Conservation (phyloP, 768 basidiomycete genomes). For the Lactifluus hygrophoroides region DNA sequence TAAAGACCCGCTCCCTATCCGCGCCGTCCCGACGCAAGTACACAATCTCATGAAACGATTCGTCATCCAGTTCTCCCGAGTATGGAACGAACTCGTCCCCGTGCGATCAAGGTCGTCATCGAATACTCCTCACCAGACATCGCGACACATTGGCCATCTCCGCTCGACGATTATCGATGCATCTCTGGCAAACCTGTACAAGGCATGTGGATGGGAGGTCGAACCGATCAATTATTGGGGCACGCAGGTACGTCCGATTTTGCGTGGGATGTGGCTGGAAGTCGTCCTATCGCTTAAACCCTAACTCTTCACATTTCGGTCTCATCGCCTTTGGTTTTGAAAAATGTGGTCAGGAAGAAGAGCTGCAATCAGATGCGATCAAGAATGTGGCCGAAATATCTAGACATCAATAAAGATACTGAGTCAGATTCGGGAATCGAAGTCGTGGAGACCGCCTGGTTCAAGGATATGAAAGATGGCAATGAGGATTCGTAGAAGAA, state of each 20-base stretch:
- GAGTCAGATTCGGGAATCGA: conserved; percentile 65
- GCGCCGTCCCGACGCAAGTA: conserved; percentile 62
- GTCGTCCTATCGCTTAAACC: no score
- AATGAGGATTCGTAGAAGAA: conserved; percentile 75
- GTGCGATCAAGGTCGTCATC: conserved; percentile 77
- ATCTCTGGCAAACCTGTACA: conserved; percentile 85
- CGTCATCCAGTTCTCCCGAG: conserved; percentile 48
- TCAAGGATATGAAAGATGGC: conserved; percentile 92
- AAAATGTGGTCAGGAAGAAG: conserved; percentile 80
- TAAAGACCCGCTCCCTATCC: conserved; percentile 57
- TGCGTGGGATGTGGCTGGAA: background rate
- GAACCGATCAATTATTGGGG: conserved; percentile 95
- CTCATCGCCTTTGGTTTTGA: conserved; percentile 87
- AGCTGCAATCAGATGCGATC: conserved; percentile 81
- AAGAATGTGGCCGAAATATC: conserved; percentile 92
- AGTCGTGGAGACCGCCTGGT: conserved; percentile 71
- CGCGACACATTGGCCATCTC: conserved; percentile 95
- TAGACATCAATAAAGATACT: conserved; percentile 85
- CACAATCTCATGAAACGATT: conserved; percentile 60
- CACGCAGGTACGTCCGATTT: conserved; percentile 63
- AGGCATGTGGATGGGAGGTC: conserved; percentile 91
- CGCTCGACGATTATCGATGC: conserved; percentile 99
- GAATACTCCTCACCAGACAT: conserved; percentile 98
- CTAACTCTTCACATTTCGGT: conserved; percentile 57
- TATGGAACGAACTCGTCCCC: conserved; percentile 75